phyloP scores from a whole-genome alignment of 129 eudicot species.

The Flaveria robusta region DNA sequence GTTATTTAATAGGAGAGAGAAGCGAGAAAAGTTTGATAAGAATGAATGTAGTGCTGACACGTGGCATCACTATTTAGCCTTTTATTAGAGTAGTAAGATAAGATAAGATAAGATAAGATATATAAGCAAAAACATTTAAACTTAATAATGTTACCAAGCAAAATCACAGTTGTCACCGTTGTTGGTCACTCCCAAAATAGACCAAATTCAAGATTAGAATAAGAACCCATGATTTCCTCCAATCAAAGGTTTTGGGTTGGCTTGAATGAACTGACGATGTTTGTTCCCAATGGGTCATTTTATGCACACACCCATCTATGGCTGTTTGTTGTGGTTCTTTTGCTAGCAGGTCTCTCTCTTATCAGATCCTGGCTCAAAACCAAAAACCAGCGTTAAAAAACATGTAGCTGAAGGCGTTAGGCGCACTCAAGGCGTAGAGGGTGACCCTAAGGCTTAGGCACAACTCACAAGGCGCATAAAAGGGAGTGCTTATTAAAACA shows the following conservation, averaged over 20 bases:
- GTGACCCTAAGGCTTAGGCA: no score
- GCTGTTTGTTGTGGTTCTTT: constrained; percentile 56
- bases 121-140: constrained; percentile 5
- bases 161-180: not conserved
- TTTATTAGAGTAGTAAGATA: no score
- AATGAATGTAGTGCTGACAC: no score
- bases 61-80: no score
- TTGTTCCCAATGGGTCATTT: constrained; percentile 64
- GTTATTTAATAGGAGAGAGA: no score
- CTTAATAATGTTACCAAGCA: not conserved
- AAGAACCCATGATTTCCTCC: constrained; percentile 44
- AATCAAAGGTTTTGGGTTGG: constrained; percentile 49
- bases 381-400: not conserved
- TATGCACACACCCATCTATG: constrained; percentile 50
- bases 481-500: no score
- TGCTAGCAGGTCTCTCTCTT: constrained; percentile 42
- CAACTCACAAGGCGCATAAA: no score
- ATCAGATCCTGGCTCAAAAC: constrained; percentile 6
- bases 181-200: constrained; percentile 38
- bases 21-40: no score
- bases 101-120: no score
- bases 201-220: constrained; percentile 57
- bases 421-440: no score
- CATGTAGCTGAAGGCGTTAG: no score
- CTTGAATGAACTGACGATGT: constrained; percentile 64